These are phyloP conservation scores for Oryza officinalis DNA, from an alignment of 176 grass and related monocot species.

Conservation along the genomic window DNA sequence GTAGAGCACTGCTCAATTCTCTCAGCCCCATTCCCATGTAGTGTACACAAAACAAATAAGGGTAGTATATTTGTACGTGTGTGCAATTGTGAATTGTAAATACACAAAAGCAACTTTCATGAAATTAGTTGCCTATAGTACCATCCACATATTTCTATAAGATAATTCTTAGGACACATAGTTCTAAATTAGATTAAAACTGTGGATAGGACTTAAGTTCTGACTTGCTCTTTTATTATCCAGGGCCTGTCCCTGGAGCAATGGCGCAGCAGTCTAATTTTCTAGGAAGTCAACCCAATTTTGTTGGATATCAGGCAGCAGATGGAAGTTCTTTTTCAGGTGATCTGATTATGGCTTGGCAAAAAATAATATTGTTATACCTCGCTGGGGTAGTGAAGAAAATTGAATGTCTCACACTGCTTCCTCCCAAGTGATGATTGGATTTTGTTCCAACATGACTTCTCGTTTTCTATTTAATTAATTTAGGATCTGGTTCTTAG, in stretches of 20 bases:
- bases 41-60: not conserved
- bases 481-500: not conserved
- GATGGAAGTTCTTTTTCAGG: conserved; percentile 48
- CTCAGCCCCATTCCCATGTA: not conserved
- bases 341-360: conserved; percentile 30
- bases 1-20: not conserved
- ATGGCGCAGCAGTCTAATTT: conserved; percentile 43
- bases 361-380: not conserved
- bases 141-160: not conserved
- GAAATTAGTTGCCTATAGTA: not conserved
- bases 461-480: not conserved
- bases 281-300: conserved; percentile 39
- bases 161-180: not conserved
- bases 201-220: conserved; percentile 11
- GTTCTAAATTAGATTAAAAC: not conserved
- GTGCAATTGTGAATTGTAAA: not conserved
- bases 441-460: not conserved
- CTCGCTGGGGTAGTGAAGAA: not conserved
- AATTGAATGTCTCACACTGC: not conserved
- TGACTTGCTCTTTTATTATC: not conserved
- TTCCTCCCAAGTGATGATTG: not conserved
- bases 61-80: not conserved
- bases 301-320: conserved; percentile 30
- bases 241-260: conserved; percentile 34
- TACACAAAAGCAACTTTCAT: not conserved